Evolutionary conservation across 164 flowering plant genomes (phyloP).

Genomic region (Aristolochia fimbriata): DNA sequence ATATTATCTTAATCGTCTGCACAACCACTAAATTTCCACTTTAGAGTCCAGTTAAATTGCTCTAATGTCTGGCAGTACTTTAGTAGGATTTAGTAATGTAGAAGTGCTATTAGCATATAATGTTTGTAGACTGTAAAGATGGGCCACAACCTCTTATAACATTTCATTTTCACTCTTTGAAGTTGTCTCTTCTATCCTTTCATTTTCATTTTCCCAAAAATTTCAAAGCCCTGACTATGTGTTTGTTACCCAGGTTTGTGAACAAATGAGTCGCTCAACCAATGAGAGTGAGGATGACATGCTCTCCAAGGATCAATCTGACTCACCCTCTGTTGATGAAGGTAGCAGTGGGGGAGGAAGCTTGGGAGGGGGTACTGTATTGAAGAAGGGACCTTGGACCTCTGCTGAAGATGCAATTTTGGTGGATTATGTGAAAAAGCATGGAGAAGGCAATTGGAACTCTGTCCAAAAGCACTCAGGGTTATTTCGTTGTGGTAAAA

Average conservation of each 20-base stretch:
- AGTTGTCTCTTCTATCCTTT: too few species aligned
- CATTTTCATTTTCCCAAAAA: too few species aligned
- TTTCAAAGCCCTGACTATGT: too few species aligned
- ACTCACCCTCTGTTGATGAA: conserved; percentile 43
- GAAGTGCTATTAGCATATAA: too few species aligned
- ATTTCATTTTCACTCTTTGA: too few species aligned
- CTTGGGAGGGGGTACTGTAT: conserved; percentile 24
- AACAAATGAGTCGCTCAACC: conserved; percentile 31
- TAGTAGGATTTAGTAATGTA: too few species aligned
- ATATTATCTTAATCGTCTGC: too few species aligned
- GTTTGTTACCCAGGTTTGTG: not conserved
- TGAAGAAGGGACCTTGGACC: conserved; percentile 93
- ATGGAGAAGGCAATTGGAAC: conserved; percentile 93
- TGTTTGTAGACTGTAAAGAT: too few species aligned
- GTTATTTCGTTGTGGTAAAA: conserved; percentile 76
- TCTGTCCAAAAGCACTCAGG: conserved; percentile 84
- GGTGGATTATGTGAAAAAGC: conserved; percentile 70
- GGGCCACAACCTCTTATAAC: too few species aligned
- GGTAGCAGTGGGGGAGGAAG: conserved; percentile 25
- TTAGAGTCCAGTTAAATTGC: too few species aligned
- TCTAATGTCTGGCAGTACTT: too few species aligned
- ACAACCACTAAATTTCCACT: too few species aligned
- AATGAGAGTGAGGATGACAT: conserved; percentile 43
- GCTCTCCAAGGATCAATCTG: conserved; percentile 28
- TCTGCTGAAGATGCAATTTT: conserved; percentile 77